Evolutionary conservation across 208 protist genomes (phyloP), one percentile per base, ranked within the genome.

Genomic region (Acanthamoeba triangularis): DNA sequence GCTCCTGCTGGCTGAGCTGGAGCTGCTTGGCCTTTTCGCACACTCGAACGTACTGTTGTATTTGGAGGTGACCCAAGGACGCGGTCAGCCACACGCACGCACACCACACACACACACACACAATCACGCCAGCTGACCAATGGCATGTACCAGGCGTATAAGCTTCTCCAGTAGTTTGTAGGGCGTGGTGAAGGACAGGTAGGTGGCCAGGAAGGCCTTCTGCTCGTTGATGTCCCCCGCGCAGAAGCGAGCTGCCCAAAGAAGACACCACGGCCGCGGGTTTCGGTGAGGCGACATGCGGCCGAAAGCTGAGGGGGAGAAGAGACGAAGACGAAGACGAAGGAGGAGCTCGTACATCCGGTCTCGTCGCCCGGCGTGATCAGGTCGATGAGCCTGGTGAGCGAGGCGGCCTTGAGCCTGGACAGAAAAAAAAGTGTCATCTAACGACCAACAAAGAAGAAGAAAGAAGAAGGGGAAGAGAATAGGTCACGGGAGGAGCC

Each of bases 181-280:
- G 10, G 87, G 87, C 10, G 87, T 93, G 25, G 87, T 93, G 65
- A 93, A 93, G 56, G 87, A 93, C 37, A 69, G 59, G 37, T 93
- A 93, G 41, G 87, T 93, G 23, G 35, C 65, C 3, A 93, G 56
- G 37, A 93, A 93, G 16, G 87, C 65, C 59, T 93, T 93, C 47
- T 87, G 78, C 47, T 87, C 78, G 47, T 87, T 87, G 47, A 87
- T 61, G 78, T 87, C 78, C 14, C 37, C 78, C 7, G 49, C 78
- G 23, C 30, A 87, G 41, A 87, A 87, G 41, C n/a, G 78, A 59
- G 49, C 47, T 87, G 13, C n/a, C 54, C 16, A 28, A 23, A 23
- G 49, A 37, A 82, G 3, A 82, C 14, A 37, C 33, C 2, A 44
- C 13, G 23, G 5, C 3, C 20, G 33, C 13, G 72, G 23, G 30